Base-by-base conservation (phyloP, 768 basidiomycete species). In the Collybiopsis confluens region DNA sequence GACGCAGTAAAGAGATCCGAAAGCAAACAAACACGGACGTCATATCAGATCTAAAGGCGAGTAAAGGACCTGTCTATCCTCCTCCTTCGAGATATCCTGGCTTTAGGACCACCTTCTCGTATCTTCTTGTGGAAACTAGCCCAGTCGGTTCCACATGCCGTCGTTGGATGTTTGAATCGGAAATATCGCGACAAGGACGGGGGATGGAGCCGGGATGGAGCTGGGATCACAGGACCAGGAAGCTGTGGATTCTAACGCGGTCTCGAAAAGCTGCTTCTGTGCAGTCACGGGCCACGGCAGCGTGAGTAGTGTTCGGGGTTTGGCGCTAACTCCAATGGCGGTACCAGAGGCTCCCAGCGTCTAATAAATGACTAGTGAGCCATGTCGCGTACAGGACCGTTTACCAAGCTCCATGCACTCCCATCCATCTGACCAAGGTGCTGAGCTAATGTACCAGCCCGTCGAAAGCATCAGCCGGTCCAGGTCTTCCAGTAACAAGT, bases 401-500 rank as follows among this genome's bases (percentile, higher is more conserved):
- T n/a, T n/a, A n/a, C n/a, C n/a, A n/a, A n/a, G n/a, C n/a, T n/a
- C n/a, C n/a, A n/a, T n/a, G n/a, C n/a, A n/a, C n/a, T n/a, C n/a
- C n/a, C n/a, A n/a, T n/a, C n/a, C n/a, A n/a, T n/a, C n/a, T 67
- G 64, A 1, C 82, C 21, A 91, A 71, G 13, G 77, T 79, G 2
- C 74, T 65, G 2, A 84, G n/a, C n/a, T n/a, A 72, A 33, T 69
- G 71, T 60, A 91, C 83, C 67, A 79, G 88, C 4, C 85, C 83
- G 57, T 80, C 86, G 56, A 57, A 75, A 3, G 85, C 83, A 52
- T 82, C 80, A 6, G 67, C 61, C 0, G 73, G 54, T 6, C 65
- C 69, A 2, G 87, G 88, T 67, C 90, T 91, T 3, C 87, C 88
- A 61, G 90, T 86, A 56, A 90, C 81, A 48, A 90, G 2, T 74